A percentile compares a stretch with the other conserved stretches of the same genome.
Conservation (phyloP, 345 rosid species). For the Populus alba region DNA sequence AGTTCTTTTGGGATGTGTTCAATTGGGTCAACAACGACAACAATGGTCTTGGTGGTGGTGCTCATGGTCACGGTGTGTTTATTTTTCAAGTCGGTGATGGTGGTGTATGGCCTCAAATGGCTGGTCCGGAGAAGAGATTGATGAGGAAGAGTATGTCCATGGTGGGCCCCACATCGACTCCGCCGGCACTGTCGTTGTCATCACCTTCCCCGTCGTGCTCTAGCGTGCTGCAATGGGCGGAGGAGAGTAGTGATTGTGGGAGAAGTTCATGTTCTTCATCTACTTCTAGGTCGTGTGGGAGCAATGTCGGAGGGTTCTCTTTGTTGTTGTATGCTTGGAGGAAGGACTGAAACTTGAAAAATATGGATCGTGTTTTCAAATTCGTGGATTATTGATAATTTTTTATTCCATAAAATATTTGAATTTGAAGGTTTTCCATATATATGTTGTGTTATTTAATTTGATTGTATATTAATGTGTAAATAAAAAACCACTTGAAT, state of each 20-base stretch:
- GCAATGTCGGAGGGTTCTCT: conserved; percentile 44
- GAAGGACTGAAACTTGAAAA: conserved; percentile 11
- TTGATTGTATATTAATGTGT: neutral
- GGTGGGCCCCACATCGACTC: conserved; percentile 14
- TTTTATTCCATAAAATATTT: neutral
- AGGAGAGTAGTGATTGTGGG: conserved; percentile 60
- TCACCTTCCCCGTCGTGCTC: conserved; percentile 45
- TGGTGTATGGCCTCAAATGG: conserved; percentile 60
- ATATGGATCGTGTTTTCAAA: neutral
- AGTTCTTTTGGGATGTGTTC: conserved; percentile 58
- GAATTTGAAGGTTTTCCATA: neutral
- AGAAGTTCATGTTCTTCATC: conserved; percentile 61
- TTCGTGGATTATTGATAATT: neutral
- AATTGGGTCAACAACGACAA: conserved; percentile 37
- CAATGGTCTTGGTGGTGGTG: neutral
- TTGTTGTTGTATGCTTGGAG: conserved; percentile 58
- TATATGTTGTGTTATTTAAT: neutral
- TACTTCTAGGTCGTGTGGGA: conserved; percentile 42
- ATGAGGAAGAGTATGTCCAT: conserved; percentile 46
- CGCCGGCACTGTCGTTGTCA: neutral
- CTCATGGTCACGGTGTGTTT: conserved; percentile 45
- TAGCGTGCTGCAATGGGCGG: conserved; percentile 62
- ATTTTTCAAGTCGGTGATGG: conserved; percentile 66
- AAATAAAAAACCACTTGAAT: neutral
- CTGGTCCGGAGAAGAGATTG: conserved; percentile 54